Evolutionary conservation across 805 yeast species (phyloP).

Genomic region (Wilhelminamyces savonicus): DNA sequence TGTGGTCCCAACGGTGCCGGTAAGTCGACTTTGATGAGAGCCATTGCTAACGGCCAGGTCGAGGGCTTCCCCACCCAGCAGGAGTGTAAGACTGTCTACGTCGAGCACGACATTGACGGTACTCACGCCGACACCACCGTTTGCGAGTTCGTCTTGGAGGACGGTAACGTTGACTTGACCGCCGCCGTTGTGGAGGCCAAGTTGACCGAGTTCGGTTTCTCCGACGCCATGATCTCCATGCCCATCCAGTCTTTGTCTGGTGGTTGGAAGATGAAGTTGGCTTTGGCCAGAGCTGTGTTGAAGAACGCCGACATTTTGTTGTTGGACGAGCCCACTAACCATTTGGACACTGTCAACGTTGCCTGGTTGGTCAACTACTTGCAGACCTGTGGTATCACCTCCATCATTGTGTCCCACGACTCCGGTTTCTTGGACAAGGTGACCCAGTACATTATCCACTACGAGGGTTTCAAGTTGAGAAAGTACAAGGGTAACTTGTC

Average conservation of each 20-base stretch:
- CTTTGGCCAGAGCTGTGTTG: conserved; percentile 98
- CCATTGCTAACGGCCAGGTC: conserved; percentile 96
- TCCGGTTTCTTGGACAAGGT: conserved; percentile 98
- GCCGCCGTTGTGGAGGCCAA: conserved; percentile 65
- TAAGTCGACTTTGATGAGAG: conserved; percentile 75
- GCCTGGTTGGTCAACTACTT: conserved; percentile 99
- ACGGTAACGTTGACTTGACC: conserved; percentile 69
- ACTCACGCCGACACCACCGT: conserved; percentile 95
- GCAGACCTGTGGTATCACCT: conserved; percentile 96
- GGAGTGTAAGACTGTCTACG: conserved; percentile 98
- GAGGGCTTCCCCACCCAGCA: conserved; percentile 99
- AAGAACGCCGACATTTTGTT: conserved; percentile 96
- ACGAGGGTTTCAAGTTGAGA: conserved; percentile 99
- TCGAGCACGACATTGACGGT: conserved; percentile 99
- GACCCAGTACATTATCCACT: conserved; percentile 97
- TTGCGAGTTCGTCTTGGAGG: conserved; percentile 82
- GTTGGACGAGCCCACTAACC: conserved; percentile 99
- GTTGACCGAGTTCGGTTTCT: conserved; percentile 86
- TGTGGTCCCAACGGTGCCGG: conserved; percentile 61
- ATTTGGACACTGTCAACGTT: conserved; percentile 98
- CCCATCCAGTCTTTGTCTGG: conserved; percentile 97
- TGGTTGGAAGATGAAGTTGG: conserved; percentile 99
- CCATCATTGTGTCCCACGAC: conserved; percentile 98
- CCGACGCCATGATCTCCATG: conserved; percentile 88
- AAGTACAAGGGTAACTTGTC: conserved; percentile 99